A percentile compares a stretch with the other conserved stretches of the same genome.
Conservation (phyloP, 495 filamentous ascomycete genomes). For the Acidiella bohemica region DNA sequence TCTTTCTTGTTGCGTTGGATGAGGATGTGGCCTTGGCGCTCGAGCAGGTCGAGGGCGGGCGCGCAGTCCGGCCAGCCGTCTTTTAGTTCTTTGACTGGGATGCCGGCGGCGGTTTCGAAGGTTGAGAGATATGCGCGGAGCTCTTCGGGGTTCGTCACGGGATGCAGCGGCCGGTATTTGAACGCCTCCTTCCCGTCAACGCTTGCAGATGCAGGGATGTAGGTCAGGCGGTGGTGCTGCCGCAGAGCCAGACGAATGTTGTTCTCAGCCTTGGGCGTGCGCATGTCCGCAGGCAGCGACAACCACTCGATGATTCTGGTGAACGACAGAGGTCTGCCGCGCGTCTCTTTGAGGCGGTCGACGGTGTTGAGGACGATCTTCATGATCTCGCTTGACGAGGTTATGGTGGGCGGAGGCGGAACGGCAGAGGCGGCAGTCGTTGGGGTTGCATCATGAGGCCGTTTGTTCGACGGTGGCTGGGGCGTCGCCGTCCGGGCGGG, state of each 20-base stretch:
- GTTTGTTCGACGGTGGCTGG: constrained; percentile 21
- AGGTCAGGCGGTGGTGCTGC: constrained; percentile 55
- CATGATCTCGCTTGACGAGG: constrained; percentile 56
- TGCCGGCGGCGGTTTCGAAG: constrained; percentile 65
- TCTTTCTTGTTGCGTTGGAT: constrained; percentile 90
- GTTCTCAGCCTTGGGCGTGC: constrained; percentile 6
- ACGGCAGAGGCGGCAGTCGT: not conserved
- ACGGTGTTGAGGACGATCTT: constrained; percentile 75
- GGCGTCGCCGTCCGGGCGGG: constrained; percentile 18
- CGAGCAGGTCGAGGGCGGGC: constrained; percentile 60
- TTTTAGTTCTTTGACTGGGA: constrained; percentile 74
- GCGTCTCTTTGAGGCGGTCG: constrained; percentile 68
- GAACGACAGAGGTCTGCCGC: constrained; percentile 49
- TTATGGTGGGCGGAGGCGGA: not conserved
- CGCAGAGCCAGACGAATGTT: constrained; percentile 29
- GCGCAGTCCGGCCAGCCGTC: constrained; percentile 86
- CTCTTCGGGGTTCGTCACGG: constrained; percentile 58
- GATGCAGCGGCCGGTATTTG: constrained; percentile 63
- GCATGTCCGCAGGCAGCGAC: constrained; percentile 33
- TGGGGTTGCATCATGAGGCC: constrained; percentile 29
- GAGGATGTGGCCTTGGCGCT: constrained; percentile 63
- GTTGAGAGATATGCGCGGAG: constrained; percentile 67
- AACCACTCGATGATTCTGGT: constrained; percentile 65
- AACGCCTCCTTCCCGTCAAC: constrained; percentile 49
- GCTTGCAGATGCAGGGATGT: constrained; percentile 44